These are phyloP conservation scores for Physaria fendleri DNA, from an alignment of 345 rosid genomes.

Conservation along the genomic window DNA sequence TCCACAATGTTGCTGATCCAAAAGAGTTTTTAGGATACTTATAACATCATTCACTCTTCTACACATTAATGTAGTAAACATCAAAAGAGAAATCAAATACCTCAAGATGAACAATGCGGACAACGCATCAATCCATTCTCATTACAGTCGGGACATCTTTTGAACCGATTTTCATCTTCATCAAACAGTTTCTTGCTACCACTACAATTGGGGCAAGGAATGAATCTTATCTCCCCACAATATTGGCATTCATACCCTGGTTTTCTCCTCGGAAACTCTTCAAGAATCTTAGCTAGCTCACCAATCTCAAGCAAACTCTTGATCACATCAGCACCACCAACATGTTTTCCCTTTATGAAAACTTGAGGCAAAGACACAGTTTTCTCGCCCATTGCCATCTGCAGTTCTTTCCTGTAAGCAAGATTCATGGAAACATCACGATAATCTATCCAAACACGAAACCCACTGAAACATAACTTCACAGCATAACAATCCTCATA, in stretches of 20 bases:
- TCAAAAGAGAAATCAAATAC: conserved; percentile 10
- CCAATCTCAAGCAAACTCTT: conserved; percentile 79
- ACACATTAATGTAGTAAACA: conserved; percentile 10
- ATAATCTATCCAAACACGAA: conserved; percentile 86
- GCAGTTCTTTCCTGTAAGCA: conserved; percentile 70
- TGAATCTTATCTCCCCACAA: conserved; percentile 79
- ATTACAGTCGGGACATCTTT: conserved; percentile 71
- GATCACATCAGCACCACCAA: conserved; percentile 81
- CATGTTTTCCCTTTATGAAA: conserved; percentile 60
- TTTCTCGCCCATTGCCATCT: conserved; percentile 53
- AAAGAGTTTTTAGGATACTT: conserved; percentile 23
- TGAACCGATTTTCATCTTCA: conserved; percentile 61
- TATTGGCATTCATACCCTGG: conserved; percentile 59
- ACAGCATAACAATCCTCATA: conserved; percentile 92
- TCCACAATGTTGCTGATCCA: conserved; percentile 14
- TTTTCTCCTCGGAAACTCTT: conserved; percentile 49
- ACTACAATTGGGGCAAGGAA: conserved; percentile 69
- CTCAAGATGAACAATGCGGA: conserved; percentile 63
- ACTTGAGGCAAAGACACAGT: conserved; percentile 69
- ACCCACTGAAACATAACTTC: conserved; percentile 77
- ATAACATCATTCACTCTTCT: conserved; percentile 18
- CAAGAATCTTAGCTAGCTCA: conserved; percentile 67
- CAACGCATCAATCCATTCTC: conserved; percentile 91
- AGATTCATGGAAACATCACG: conserved; percentile 89
- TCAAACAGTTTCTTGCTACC: conserved; percentile 89